Conservation (phyloP, 805 yeast genomes). For the Candida montana region DNA sequence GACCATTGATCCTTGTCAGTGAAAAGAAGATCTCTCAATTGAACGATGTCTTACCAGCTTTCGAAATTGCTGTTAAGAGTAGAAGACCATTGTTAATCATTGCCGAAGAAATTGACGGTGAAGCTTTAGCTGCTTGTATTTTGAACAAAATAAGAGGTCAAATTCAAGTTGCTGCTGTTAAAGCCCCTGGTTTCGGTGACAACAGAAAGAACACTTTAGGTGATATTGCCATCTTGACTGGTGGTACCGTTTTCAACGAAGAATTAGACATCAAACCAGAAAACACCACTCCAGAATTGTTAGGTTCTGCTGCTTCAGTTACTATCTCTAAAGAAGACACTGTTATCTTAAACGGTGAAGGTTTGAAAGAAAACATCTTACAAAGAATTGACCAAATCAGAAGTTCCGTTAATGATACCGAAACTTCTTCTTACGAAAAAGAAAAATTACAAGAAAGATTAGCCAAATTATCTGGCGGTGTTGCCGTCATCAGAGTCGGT, state of each 20-base stretch:
- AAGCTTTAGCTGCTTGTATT: slow-evolving; percentile 97
- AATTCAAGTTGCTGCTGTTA: slow-evolving; percentile 95
- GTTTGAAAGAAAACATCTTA: slow-evolving; percentile 76
- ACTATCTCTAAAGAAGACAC: slow-evolving; percentile 97
- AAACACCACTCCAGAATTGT: slow-evolving; percentile 82
- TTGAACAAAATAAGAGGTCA: slow-evolving; percentile 97
- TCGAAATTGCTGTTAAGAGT: slow-evolving; percentile 88
- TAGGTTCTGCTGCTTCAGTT: slow-evolving; percentile 90
- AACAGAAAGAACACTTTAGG: slow-evolving; percentile 94
- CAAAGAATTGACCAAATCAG: slow-evolving; percentile 71
- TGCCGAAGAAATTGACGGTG: slow-evolving; percentile 98
- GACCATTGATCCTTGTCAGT: slow-evolving; percentile 76
- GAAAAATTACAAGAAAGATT: slow-evolving; percentile 97
- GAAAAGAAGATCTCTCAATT: slow-evolving; percentile 89
- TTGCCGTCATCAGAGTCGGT: slow-evolving; percentile 96
- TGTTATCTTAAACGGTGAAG: slow-evolving; percentile 91
- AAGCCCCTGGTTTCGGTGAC: slow-evolving; percentile 99
- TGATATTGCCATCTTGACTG: slow-evolving; percentile 92
- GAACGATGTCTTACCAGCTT: slow-evolving; percentile 87
- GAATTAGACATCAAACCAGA: slow-evolving; percentile 90
- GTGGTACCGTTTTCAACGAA: slow-evolving; percentile 55
- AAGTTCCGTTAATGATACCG: slow-evolving; percentile 21
- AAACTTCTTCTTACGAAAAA: slow-evolving; percentile 67
- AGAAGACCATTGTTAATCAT: slow-evolving; percentile 92
- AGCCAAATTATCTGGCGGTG: slow-evolving; percentile 98